Evolutionary conservation across 129 eudicot species (phyloP).

Genomic region (Helianthus tuberosus): DNA sequence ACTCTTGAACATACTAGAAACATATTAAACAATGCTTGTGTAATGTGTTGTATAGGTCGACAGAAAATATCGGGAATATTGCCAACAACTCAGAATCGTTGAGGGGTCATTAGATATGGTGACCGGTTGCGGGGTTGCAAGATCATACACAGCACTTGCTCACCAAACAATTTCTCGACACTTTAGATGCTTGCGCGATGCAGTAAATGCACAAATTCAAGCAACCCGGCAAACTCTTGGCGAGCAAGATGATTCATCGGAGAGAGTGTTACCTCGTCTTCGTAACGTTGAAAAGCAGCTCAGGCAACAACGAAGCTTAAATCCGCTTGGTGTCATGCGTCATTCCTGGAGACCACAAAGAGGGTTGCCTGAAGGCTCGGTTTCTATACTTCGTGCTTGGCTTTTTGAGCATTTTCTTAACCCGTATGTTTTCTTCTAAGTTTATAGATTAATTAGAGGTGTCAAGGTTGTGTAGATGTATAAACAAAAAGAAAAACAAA

Average conservation of each 20-base stretch:
- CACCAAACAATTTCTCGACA: slow-evolving; percentile 79
- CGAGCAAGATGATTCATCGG: slow-evolving; percentile 57
- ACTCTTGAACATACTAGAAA: neutral
- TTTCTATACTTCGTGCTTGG: slow-evolving; percentile 93
- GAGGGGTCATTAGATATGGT: slow-evolving; percentile 71
- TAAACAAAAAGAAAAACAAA: neutral
- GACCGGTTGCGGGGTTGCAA: slow-evolving; percentile 75
- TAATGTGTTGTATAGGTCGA: slow-evolving; percentile 60
- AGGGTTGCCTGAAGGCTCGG: slow-evolving; percentile 92
- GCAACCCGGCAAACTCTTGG: slow-evolving; percentile 59
- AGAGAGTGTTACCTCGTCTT: slow-evolving; percentile 64
- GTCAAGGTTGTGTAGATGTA: neutral
- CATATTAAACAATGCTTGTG: neutral
- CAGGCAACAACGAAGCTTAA: slow-evolving; percentile 69
- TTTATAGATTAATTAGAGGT: neutral
- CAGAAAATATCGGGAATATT: slow-evolving; percentile 67
- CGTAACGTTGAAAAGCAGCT: slow-evolving; percentile 80
- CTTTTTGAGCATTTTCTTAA: slow-evolving; percentile 92
- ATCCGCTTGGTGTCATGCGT: slow-evolving; percentile 73
- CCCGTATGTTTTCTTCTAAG: slow-evolving; percentile 65
- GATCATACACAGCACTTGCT: slow-evolving; percentile 78
- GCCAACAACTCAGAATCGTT: slow-evolving; percentile 63
- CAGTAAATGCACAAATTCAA: slow-evolving; percentile 62
- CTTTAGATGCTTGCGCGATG: slow-evolving; percentile 75
- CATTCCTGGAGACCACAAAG: slow-evolving; percentile 98